phyloP scores from a whole-genome alignment of 2,329 filamentous ascomycete species.

The Fusarium fracticaudum region DNA sequence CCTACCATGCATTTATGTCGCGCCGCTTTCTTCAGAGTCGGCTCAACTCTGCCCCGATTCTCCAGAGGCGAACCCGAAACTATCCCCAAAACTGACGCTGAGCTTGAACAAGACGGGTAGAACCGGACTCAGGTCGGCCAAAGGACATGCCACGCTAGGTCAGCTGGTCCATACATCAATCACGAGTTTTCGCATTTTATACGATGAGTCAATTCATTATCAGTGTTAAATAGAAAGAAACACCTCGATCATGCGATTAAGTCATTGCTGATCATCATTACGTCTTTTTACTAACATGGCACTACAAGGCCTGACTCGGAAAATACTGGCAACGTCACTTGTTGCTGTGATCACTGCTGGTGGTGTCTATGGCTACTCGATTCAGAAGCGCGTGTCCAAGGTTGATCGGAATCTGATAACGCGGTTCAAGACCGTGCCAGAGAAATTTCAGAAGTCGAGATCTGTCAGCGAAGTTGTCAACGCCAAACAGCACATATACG shows the following conservation, averaged over 20 bases:
- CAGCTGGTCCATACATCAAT: conserved; percentile 1
- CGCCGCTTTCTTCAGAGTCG: background rate
- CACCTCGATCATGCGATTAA: background rate
- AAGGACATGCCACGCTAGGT: background rate
- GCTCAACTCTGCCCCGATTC: conserved; percentile 5
- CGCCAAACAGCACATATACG: conserved; percentile 19
- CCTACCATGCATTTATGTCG: background rate
- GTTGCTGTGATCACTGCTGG: conserved; percentile 13
- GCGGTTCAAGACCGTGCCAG: conserved; percentile 21
- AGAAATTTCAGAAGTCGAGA: conserved; percentile 37
- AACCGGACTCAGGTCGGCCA: conserved; percentile 5
- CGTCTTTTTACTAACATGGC: conserved; percentile 9
- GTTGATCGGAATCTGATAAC: conserved; percentile 30
- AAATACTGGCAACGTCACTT: conserved; percentile 24
- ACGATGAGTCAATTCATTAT: conserved; percentile 9
- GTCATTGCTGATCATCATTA: background rate
- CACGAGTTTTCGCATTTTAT: background rate
- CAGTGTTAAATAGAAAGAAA: background rate
- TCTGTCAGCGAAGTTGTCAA: conserved; percentile 43
- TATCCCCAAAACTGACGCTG: background rate
- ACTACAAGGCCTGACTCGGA: conserved; percentile 18
- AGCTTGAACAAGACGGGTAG: background rate
- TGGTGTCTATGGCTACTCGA: conserved; percentile 27
- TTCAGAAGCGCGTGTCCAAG: conserved; percentile 17
- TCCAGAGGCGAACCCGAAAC: background rate